These are phyloP conservation scores for Pythium aristosporum DNA, from an alignment of 352 stramenopile species.

Conservation along the genomic window DNA sequence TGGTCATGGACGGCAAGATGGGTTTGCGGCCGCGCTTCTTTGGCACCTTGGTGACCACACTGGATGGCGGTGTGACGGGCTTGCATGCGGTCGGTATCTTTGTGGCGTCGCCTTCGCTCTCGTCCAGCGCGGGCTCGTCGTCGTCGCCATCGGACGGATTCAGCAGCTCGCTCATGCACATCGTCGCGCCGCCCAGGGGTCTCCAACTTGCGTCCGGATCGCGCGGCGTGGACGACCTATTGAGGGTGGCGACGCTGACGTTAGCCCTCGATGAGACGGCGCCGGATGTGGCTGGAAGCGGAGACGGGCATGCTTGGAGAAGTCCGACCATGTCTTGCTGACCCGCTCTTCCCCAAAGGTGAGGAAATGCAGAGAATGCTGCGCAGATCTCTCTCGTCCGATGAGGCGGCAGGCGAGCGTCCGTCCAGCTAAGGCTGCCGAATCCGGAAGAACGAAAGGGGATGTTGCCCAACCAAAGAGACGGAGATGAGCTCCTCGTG, in stretches of 20 bases:
- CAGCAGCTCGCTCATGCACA: constrained; percentile 12
- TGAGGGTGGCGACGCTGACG: neutral
- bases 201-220: neutral
- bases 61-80: too few relatives aligned
- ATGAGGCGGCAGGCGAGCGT: neutral
- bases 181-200: neutral
- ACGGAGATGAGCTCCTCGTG: neutral
- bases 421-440: too few relatives aligned
- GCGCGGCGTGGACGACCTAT: neutral
- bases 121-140: neutral
- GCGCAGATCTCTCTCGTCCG: too few relatives aligned
- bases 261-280: too few relatives aligned
- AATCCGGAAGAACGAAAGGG: too few relatives aligned
- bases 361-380: too few relatives aligned
- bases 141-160: constrained; percentile 7
- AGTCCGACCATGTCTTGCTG: too few relatives aligned
- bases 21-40: constrained; percentile 42
- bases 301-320: too few relatives aligned
- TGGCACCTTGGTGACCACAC: constrained; percentile 10
- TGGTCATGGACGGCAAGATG: constrained; percentile 36
- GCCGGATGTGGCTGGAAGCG: too few relatives aligned
- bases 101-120: neutral
- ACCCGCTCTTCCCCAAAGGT: too few relatives aligned
- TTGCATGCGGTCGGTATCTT: too few relatives aligned
- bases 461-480: neutral